phyloP scores from a whole-genome alignment of 2,329 filamentous ascomycete genomes.

The Phaeosphaeria sp. region DNA sequence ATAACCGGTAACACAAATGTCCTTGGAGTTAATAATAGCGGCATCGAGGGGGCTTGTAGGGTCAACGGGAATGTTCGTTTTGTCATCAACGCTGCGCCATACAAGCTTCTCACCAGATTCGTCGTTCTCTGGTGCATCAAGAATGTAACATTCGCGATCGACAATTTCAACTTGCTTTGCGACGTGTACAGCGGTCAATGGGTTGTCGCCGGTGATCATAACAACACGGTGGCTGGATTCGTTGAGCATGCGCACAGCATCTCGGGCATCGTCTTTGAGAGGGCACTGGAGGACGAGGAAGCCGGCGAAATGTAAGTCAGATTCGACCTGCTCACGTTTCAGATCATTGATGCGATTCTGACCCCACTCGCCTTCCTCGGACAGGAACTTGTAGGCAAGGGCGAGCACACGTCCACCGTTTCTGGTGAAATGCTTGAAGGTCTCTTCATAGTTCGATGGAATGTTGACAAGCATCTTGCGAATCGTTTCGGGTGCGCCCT shows the following conservation, averaged over 20 bases:
- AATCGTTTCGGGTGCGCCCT: constrained; percentile 97
- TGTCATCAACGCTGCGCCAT: constrained; percentile 95
- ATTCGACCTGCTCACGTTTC: constrained; percentile 90
- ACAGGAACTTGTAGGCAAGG: constrained; percentile 91
- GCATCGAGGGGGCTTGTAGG: constrained; percentile 79
- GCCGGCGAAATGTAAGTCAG: constrained; percentile 84
- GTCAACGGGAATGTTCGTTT: constrained; percentile 83
- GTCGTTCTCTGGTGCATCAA: constrained; percentile 93
- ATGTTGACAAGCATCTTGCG: constrained; percentile 86
- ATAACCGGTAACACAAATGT: constrained; percentile 95
- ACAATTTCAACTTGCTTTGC: constrained; percentile 97
- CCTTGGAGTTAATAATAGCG: constrained; percentile 82
- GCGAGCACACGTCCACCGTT: constrained; percentile 94
- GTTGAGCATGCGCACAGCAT: constrained; percentile 94
- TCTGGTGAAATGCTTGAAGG: constrained; percentile 96
- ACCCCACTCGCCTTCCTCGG: constrained; percentile 79
- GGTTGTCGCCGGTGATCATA: constrained; percentile 99
- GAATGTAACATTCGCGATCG: constrained; percentile 90
- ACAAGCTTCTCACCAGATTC: constrained; percentile 80
- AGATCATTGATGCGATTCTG: constrained; percentile 88
- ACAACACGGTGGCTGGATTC: constrained; percentile 98
- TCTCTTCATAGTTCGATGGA: constrained; percentile 92
- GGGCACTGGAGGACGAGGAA: constrained; percentile 96
- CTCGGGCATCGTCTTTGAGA: constrained; percentile 93
- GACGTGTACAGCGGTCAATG: constrained; percentile 93